These are phyloP conservation scores for Pyrenula aspistea DNA, from an alignment of 495 filamentous ascomycete species.

Conservation along the genomic window DNA sequence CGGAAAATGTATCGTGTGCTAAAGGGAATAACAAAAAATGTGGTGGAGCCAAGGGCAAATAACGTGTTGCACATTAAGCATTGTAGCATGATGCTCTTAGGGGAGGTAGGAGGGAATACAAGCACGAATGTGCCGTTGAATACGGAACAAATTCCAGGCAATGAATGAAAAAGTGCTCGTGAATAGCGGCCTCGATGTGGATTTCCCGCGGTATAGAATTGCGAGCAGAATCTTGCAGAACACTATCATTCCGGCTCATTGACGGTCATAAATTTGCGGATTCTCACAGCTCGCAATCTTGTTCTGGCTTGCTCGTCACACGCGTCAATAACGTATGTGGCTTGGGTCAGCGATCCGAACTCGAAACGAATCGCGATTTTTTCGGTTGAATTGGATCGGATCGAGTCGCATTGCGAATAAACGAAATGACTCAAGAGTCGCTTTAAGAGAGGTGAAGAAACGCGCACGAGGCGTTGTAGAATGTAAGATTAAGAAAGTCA, in stretches of 20 bases:
- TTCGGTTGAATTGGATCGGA: too few relatives aligned
- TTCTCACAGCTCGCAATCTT: background rate
- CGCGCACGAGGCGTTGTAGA: too few relatives aligned
- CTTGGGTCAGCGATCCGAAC: too few relatives aligned
- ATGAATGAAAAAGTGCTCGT: background rate
- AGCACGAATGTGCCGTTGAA: background rate
- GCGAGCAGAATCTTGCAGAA: too few relatives aligned
- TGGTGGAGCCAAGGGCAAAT: conserved; percentile 4
- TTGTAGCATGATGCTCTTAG: conserved; percentile 2
- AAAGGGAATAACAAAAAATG: background rate
- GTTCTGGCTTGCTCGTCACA: background rate
- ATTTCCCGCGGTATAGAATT: too few relatives aligned
- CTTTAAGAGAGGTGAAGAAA: too few relatives aligned
- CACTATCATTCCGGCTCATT: too few relatives aligned
- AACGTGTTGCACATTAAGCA: conserved; percentile 2
- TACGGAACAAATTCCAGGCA: background rate
- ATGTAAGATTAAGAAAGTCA: too few relatives aligned
- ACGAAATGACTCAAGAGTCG: too few relatives aligned
- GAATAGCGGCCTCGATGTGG: too few relatives aligned
- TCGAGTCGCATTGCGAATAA: too few relatives aligned
- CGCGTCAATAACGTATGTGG: background rate
- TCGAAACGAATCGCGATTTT: too few relatives aligned
- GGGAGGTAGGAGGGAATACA: background rate
- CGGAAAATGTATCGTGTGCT: conserved; percentile 1
- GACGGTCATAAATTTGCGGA: background rate